Evolutionary conservation across 116 monocot genomes (phyloP), one percentile per base, ranked within the genome.

Genomic region (Cymodocea nodosa): DNA sequence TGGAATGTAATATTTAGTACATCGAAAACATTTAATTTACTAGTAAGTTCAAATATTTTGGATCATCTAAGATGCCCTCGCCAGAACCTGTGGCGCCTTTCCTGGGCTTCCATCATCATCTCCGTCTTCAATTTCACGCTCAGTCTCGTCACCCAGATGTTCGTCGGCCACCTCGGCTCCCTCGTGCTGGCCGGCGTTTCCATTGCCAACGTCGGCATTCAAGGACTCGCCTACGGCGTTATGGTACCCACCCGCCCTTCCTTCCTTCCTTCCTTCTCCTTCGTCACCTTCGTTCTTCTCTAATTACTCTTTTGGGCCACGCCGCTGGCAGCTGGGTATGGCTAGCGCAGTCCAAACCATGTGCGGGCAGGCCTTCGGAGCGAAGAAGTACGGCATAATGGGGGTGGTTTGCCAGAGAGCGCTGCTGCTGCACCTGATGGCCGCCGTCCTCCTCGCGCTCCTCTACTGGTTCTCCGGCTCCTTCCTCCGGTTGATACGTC

Each of bases 101-200:
- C 89, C 0, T 85, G 83, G 86, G 76, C 85, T 0, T 81, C 90
- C 18, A 67, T 90, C 39, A 54, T 85, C 13, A 63, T 85, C 39
- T 63, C 74, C 35, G 55, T 85, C 20, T 76, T 79, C 63, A 90
- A 85, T 68, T 85, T 83, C 76, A 72, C 70, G 51, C 81, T 85
- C 15, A 85, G 85, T 67, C 72, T 90, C 18, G 79, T 77, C 23
- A 85, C 83, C 0, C 85, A 85, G 76, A 90, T 85, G 90, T 85
- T 83, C 70, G 77, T 85, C 50, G 90, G 85, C 22, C 90, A 81
- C 59, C 81, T 86, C 8, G 83, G 90, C 0, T 35, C 76, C 0
- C 71, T 85, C 5, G 60, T 67, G 0, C 86, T 90, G 51, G 90
- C 90, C 48, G 90, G 86, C 8, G 85, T 85, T 15, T 90, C 90